Conservation (phyloP, 257 asterid genomes). For the Solanum commersonii region DNA sequence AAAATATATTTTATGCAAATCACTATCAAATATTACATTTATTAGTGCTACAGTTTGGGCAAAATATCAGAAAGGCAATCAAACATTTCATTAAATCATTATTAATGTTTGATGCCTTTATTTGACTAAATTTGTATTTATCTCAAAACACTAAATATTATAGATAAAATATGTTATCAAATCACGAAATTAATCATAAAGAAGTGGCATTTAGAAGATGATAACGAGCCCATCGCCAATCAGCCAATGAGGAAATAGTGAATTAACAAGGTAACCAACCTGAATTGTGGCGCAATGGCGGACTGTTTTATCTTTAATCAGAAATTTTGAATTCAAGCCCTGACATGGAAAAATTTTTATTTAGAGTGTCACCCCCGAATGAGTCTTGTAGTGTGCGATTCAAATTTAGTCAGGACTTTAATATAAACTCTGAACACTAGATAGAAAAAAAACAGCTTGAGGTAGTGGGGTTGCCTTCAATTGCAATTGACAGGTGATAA, state of each 20-base stretch:
- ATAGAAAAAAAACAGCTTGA: too few species aligned
- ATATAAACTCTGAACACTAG: fast-evolving
- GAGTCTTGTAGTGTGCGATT: fast-evolving
- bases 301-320: too few species aligned
- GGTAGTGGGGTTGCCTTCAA: background rate
- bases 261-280: background rate
- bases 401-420: too few species aligned
- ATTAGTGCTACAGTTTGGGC: background rate
- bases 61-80: background rate
- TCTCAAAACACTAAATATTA: background rate
- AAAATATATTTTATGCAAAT: background rate
- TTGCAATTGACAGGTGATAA: background rate
- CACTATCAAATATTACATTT: background rate
- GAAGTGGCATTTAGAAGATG: background rate
- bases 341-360: background rate
- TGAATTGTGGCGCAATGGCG: too few species aligned
- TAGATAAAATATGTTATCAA: too few species aligned
- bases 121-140: too few species aligned
- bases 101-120: background rate
- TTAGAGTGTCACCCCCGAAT: fast-evolving
- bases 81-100: background rate
- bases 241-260: background rate
- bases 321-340: fast-evolving
- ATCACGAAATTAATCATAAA: too few species aligned
- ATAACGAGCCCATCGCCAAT: background rate